A percentile compares a stretch with the other conserved stretches of the same genome.
These are phyloP conservation scores for Hygrophorus russula DNA, from an alignment of 768 basidiomycete species.

Conservation along the genomic window DNA sequence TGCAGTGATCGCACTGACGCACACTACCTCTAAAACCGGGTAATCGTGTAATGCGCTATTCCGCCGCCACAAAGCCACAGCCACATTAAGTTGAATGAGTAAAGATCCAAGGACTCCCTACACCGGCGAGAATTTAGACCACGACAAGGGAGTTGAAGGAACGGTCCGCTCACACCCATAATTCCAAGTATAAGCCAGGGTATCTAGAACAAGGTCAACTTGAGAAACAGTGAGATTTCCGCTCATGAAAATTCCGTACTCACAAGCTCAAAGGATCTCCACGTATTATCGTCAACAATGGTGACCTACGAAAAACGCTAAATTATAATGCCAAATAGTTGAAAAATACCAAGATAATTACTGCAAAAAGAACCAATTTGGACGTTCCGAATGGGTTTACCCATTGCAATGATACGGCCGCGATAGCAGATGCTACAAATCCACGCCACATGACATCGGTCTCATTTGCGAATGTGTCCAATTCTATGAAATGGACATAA, in stretches of 20 bases:
- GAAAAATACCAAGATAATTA: constrained; percentile 12
- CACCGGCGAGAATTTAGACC: constrained; percentile 1
- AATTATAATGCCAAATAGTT: neutral
- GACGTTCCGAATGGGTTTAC: constrained; percentile 81
- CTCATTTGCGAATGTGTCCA: constrained; percentile 58
- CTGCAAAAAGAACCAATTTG: constrained; percentile 74
- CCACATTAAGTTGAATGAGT: constrained; percentile 55
- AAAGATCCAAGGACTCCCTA: constrained; percentile 59
- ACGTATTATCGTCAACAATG: constrained; percentile 38
- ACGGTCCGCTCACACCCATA: constrained; percentile 35
- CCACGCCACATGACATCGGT: constrained; percentile 76
- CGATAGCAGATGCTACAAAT: constrained; percentile 85
- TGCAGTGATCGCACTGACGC: constrained; percentile 54
- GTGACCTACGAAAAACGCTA: constrained; percentile 32
- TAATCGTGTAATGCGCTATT: constrained; percentile 44
- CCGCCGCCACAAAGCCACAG: constrained; percentile 48
- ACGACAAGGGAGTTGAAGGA: constrained; percentile 1
- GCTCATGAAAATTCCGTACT: constrained; percentile 8
- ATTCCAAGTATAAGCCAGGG: constrained; percentile 61
- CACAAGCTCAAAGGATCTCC: constrained; percentile 67
- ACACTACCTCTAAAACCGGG: constrained; percentile 57
- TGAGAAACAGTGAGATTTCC: neutral
- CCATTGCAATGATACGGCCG: constrained; percentile 74
- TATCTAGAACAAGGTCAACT: constrained; percentile 27
- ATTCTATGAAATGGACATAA: constrained; percentile 23